A percentile compares a stretch with the other conserved stretches of the same genome.
These are phyloP conservation scores for Aegilops speltoides DNA, from an alignment of 176 grass and related monocot species.

Conservation along the genomic window DNA sequence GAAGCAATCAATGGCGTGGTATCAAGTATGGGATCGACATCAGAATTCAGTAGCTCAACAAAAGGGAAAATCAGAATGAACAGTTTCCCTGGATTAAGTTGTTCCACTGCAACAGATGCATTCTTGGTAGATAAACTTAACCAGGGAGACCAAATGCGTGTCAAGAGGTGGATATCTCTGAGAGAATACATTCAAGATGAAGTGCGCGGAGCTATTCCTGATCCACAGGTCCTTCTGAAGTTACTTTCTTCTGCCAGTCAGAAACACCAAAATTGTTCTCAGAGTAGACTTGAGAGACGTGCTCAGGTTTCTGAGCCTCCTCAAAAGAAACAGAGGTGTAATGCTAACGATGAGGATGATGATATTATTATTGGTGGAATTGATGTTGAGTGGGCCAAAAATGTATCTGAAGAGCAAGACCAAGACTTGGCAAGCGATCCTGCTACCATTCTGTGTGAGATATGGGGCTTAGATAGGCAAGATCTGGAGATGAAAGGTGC, in stretches of 20 bases:
- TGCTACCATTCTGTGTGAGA: constrained; percentile 42
- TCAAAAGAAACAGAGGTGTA: constrained; percentile 60
- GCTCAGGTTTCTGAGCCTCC: constrained; percentile 41
- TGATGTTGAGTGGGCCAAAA: constrained; percentile 44
- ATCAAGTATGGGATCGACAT: constrained; percentile 15
- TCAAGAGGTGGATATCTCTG: constrained; percentile 60
- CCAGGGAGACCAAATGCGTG: constrained; percentile 30
- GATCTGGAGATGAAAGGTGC: constrained; percentile 29
- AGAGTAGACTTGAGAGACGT: constrained; percentile 43
- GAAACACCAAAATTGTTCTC: constrained; percentile 47
- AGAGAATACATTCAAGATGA: constrained; percentile 80
- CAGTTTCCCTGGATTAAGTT: constrained; percentile 42
- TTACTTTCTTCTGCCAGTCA: constrained; percentile 68
- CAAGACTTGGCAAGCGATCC: constrained; percentile 31
- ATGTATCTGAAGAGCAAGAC: constrained; percentile 36
- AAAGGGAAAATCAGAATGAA: constrained; percentile 31
- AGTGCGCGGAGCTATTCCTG: constrained; percentile 66
- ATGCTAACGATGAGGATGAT: constrained; percentile 25
- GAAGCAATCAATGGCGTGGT: constrained; percentile 44
- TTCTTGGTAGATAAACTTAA: constrained; percentile 25
- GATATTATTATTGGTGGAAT: constrained; percentile 78
- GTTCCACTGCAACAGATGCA: constrained; percentile 36
- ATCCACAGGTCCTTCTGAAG: constrained; percentile 91
- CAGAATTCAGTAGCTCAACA: constrained; percentile 20
- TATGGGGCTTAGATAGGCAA: constrained; percentile 74